Conservation (phyloP, 345 rosid species). For the Noccaea bulbosa region DNA sequence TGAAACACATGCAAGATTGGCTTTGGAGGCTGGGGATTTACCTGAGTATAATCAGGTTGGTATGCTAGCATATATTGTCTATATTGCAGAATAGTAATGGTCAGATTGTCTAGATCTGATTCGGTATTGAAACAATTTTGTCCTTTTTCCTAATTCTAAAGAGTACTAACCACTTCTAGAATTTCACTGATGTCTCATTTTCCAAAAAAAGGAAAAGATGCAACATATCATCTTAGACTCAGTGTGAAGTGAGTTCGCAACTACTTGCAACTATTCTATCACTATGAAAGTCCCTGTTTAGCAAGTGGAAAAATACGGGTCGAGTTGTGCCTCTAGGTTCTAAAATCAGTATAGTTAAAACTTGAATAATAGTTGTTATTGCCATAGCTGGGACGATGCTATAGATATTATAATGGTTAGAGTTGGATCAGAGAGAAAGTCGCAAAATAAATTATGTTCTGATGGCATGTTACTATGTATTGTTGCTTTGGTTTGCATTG, state of each 20-base stretch:
- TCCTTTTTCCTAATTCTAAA: background rate
- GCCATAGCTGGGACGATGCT: conserved; percentile 8
- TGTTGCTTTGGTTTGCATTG: conserved; percentile 7
- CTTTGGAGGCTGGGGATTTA: conserved; percentile 92
- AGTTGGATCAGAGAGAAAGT: conserved; percentile 2
- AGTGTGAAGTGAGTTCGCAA: no score
- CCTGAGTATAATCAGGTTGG: conserved; percentile 97
- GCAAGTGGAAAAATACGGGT: background rate
- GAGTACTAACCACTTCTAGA: conserved; percentile 10
- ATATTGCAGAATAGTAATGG: conserved; percentile 24
- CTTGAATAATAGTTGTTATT: conserved; percentile 4
- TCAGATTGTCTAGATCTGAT: conserved; percentile 15
- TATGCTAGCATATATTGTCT: conserved; percentile 22
- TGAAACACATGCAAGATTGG: conserved; percentile 97
- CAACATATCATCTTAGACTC: no score
- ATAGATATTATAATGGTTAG: conserved; percentile 2
- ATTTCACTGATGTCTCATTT: no score
- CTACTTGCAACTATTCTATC: no score
- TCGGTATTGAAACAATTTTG: conserved; percentile 6
- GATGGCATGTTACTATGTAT: conserved; percentile 4
- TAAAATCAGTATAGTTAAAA: background rate
- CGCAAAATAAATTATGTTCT: background rate
- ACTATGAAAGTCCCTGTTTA: background rate
- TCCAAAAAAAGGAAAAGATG: no score
- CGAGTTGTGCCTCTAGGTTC: background rate